A percentile compares a stretch with the other conserved stretches of the same genome.
These are phyloP conservation scores for Blumeria hordei DNA, from an alignment of 2,329 filamentous ascomycete genomes.

Conservation along the genomic window DNA sequence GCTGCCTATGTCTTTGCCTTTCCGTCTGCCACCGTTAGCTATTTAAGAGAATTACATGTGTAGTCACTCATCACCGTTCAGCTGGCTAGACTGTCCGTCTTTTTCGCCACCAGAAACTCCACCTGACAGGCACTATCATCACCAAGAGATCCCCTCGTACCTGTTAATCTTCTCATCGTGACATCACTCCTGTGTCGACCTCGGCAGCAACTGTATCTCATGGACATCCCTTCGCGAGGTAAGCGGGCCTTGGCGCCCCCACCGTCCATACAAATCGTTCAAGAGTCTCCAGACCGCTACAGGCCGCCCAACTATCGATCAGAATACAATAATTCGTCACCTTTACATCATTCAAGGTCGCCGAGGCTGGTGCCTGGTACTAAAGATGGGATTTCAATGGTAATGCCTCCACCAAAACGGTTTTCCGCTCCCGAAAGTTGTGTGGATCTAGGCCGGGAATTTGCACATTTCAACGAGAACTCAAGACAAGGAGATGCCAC, in stretches of 20 bases:
- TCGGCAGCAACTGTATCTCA: conserved; percentile 8
- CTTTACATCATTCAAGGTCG: conserved; percentile 18
- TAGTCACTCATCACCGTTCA: no score
- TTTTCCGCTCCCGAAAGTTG: conserved; percentile 25
- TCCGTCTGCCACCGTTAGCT: no score
- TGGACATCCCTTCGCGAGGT: conserved; percentile 20
- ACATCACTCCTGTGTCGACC: conserved; percentile 11
- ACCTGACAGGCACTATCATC: conserved; percentile 2
- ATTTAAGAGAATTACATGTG: no score
- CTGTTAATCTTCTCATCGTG: conserved; percentile 2
- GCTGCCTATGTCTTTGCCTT: no score
- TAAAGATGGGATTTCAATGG: conserved; percentile 29
- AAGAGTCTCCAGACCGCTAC: conserved; percentile 17
- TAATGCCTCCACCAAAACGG: conserved; percentile 36
- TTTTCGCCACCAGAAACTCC: conserved; percentile 6
- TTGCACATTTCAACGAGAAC: conserved; percentile 28
- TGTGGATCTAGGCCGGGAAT: conserved; percentile 33
- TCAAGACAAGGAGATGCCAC: conserved; percentile 21
- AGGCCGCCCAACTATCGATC: conserved; percentile 8
- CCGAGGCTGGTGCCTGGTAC: conserved; percentile 40
- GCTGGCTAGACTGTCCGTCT: conserved; percentile 5
- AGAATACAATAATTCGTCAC: conserved; percentile 15
- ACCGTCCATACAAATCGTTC: conserved; percentile 19
- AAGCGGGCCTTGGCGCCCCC: conserved; percentile 13
- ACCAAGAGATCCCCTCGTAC: background rate